Evolutionary conservation across 805 yeast genomes (phyloP), one percentile per base, ranked within the genome.

Genomic region (Candida sanyiensis): DNA sequence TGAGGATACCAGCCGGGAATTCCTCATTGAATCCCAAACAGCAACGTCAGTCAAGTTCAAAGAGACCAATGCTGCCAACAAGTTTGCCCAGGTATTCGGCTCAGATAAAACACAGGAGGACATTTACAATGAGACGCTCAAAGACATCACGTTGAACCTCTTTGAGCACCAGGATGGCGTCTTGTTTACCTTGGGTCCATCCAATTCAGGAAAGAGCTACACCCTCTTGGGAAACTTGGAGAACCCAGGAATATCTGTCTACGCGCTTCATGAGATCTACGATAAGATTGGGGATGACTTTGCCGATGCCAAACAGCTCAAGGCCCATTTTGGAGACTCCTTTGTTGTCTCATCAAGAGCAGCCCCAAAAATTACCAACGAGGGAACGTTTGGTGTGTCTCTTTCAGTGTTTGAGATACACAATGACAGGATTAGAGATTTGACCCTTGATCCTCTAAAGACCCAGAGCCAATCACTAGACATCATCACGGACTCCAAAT

Each of bases 321-420:
- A 48, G 37, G 41, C 34, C 19, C 47, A 48, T 29, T 50, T 52
- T 45, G 58, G 56, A 8, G 55, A 49, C 3, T 26, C 47, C 2
- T 50, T 52, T 13, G 15, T 52, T 15, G 54, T 49, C 8, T 42
- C 49, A 3, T 40, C 57, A 34, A 37, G 47, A 13, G 21, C 39
- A 9, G 5, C 18, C 7, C 21, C 35, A n/a, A 24, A 24, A 37
- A 9, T 28, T 15, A 17, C 30, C n/a, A n/a, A 18, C 8, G 33
- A 29, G 10, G 58, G 55, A 13, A 50, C 43, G 18, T 44, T 51
- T 46, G 75, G 69, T 0, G 54, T 74, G 16, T 66, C 74, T 2
- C 19, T 75, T n/a, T 69, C 77, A 4, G 68, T 73, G 61, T 71
- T 70, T 51, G 80, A 75, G 48, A 59, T 75, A 17, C 67, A 71